Percentiles rank a stretch among this genome's conserved stretches.
Evolutionary conservation across 1,284 basidiomycete genomes (phyloP).

Genomic region (Malassezia dermatis): DNA sequence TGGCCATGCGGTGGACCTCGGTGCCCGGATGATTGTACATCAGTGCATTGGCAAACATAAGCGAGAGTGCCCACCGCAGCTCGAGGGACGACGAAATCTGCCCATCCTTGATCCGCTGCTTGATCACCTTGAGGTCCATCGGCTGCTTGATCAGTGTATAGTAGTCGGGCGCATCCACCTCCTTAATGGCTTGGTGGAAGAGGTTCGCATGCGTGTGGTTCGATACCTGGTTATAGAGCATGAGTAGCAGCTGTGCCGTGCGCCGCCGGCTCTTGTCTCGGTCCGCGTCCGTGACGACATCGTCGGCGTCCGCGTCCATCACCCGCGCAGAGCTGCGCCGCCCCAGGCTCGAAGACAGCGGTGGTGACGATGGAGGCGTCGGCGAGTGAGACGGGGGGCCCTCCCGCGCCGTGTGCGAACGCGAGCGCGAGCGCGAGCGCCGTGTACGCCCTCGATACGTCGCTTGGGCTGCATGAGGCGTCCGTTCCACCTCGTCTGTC

Average conservation of each 20-base stretch:
- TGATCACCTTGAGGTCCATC: conserved; percentile 42
- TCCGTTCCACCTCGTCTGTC: not conserved
- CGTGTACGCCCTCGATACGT: conserved; percentile 3
- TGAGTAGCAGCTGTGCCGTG: conserved; percentile 31
- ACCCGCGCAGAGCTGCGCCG: not conserved
- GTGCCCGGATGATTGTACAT: conserved; percentile 43
- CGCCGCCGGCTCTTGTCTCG: conserved; percentile 29
- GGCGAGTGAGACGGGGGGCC: not conserved
- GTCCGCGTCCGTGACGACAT: conserved; percentile 15
- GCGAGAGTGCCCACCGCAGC: conserved; percentile 25
- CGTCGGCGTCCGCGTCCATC: conserved; percentile 18
- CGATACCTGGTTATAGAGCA: conserved; percentile 39
- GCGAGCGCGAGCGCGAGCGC: not conserved
- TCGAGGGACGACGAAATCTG: conserved; percentile 23
- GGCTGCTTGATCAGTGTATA: conserved; percentile 35
- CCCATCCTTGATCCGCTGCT: conserved; percentile 37
- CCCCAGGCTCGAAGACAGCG: not conserved
- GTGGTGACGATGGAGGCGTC: not conserved
- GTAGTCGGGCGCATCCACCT: conserved; percentile 41
- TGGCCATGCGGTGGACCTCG: conserved; percentile 42
- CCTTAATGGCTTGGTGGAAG: conserved; percentile 44
- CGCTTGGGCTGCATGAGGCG: not conserved
- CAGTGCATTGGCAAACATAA: conserved; percentile 43
- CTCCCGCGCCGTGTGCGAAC: not conserved
- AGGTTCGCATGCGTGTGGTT: conserved; percentile 44